Evolutionary conservation across 2,329 filamentous ascomycete genomes (phyloP), one percentile per base, ranked within the genome.

Genomic region (Botrytis fragariae): DNA sequence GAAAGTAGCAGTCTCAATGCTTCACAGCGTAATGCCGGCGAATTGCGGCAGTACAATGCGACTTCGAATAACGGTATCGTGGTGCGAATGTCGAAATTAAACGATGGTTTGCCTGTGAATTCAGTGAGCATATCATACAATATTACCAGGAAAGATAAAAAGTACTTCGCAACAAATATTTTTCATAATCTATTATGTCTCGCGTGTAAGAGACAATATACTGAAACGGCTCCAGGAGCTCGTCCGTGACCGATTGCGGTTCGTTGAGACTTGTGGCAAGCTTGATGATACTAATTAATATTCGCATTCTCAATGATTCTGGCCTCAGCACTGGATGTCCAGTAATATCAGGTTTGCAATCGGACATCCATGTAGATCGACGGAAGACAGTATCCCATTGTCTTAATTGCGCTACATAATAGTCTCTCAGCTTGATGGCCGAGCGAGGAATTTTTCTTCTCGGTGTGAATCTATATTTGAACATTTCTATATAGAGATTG

Each of bases 31-130:
- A 87, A 84, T 2, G 82, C 75, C 0, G 85, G 84, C 20, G 45
- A 72, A 72, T 90, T 86, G 5, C 89, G 86, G 77, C 90, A 92
- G 78, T 91, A 90, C 12, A 88, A 90, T 10, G 88, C 89, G 22
- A 90, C 87, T 4, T 91, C 86, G 74, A 88, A 92, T 1, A 92
- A 84, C 0, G 89, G 87, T 5, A 88, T 87, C 3, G 92, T 85
- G 71, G 91, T 89, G 44, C 89, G 76, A 45, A 68, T 48, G 59
- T 79, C 78, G 42, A 75, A 74, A 22, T 67, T 71, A 67, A 76
- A 78, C 5, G 25, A 70, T 29, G 65, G 32, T 16, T 69, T 70
- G 22, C 39, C 72, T 73, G 8, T 42, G 18, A 14, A 32, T 10
- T 6, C 5, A 44, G 9, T 73, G 42, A 63, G 44, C 12, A 51